Evolutionary conservation across 148 eudicot genomes (phyloP).

Genomic region (Rhododendron ovatum): DNA sequence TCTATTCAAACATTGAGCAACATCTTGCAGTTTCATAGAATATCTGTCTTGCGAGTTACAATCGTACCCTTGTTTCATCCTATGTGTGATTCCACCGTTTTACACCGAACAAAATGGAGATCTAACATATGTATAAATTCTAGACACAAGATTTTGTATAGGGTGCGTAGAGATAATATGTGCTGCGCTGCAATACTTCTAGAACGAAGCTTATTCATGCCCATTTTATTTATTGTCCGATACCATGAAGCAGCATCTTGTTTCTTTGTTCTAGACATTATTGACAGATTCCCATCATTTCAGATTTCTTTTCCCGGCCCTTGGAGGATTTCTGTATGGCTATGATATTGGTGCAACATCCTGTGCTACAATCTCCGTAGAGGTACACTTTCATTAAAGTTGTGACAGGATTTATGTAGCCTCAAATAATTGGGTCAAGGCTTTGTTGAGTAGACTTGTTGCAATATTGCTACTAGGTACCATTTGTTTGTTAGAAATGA

Average conservation of each 20-base stretch:
- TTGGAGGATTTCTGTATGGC: constrained; percentile 91
- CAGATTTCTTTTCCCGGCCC: constrained; percentile 95
- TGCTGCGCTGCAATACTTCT: neutral
- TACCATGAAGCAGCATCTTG: neutral
- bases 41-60: neutral
- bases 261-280: neutral
- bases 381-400: constrained; percentile 34
- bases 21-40: neutral
- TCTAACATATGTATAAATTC: neutral
- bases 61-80: neutral
- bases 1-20: neutral
- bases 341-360: constrained; percentile 98
- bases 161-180: neutral
- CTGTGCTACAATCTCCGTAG: constrained; percentile 65
- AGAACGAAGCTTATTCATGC: neutral
- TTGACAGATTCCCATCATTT: constrained; percentile 20
- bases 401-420: neutral
- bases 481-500: neutral
- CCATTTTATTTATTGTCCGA: neutral
- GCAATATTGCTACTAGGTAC: neutral
- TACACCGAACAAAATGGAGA: neutral
- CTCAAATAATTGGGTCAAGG: neutral
- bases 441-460: neutral
- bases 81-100: neutral
- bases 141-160: neutral